phyloP scores from a whole-genome alignment of 495 filamentous ascomycete genomes.

The Delitschia confertaspora region DNA sequence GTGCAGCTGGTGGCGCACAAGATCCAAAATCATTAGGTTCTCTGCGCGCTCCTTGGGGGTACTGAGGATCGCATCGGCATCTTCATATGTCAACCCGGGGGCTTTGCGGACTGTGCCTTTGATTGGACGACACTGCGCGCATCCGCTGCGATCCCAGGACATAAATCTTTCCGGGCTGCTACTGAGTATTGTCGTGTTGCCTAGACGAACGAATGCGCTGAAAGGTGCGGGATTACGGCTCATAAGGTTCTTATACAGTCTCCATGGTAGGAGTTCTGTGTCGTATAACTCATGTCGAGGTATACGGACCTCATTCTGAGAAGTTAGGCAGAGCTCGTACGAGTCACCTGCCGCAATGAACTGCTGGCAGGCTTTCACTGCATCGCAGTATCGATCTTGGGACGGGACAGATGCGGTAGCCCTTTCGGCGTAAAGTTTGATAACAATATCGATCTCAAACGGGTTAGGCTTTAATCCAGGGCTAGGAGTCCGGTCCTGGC shows the following conservation, averaged over 20 bases:
- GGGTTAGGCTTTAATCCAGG: slow-evolving; percentile 2
- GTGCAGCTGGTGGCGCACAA: slow-evolving; percentile 86
- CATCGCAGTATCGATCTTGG: slow-evolving; percentile 48
- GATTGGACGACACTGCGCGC: slow-evolving; percentile 70
- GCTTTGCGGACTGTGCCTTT: slow-evolving; percentile 87
- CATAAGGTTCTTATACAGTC: slow-evolving; percentile 62
- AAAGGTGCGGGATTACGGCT: slow-evolving; percentile 76
- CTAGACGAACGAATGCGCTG: slow-evolving; percentile 67
- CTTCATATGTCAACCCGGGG: slow-evolving; percentile 49
- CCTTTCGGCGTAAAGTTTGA: slow-evolving; percentile 8
- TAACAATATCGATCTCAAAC: slow-evolving; percentile 1
- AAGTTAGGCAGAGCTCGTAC: slow-evolving; percentile 88
- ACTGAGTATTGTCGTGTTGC: slow-evolving; percentile 57
- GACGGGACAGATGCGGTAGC: neutral
- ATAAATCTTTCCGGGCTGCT: slow-evolving; percentile 92
- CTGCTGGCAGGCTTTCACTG: slow-evolving; percentile 61
- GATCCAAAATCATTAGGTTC: slow-evolving; percentile 96
- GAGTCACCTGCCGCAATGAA: slow-evolving; percentile 71
- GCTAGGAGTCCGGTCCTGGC: slow-evolving; percentile 30
- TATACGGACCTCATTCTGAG: slow-evolving; percentile 55
- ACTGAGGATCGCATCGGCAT: slow-evolving; percentile 60
- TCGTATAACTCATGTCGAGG: slow-evolving; percentile 2
- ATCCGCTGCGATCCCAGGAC: slow-evolving; percentile 50
- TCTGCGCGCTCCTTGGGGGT: slow-evolving; percentile 86
- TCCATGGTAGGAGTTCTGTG: slow-evolving; percentile 45